Percentiles rank a stretch among this genome's conserved stretches.
phyloP scores from a whole-genome alignment of 2,329 filamentous ascomycete genomes.

The Ascochyta lentis region DNA sequence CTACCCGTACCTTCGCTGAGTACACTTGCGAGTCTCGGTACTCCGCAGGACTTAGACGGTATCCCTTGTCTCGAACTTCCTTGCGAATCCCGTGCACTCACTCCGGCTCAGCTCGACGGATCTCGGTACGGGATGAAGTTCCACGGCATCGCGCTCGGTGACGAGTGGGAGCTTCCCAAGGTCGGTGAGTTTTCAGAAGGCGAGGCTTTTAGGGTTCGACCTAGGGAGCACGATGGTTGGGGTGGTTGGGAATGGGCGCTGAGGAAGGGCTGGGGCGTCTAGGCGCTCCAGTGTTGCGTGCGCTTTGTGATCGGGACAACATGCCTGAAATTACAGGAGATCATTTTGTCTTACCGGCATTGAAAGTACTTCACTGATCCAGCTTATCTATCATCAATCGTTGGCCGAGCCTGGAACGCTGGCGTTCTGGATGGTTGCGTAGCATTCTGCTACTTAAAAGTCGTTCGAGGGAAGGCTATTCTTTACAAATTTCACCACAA shows the following conservation, averaged over 20 bases:
- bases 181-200: neutral
- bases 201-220: conserved; percentile 22
- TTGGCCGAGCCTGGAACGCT: neutral
- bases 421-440: neutral
- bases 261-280: conserved; percentile 9
- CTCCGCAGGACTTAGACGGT: neutral
- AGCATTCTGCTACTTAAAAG: no score
- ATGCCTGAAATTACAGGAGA: neutral
- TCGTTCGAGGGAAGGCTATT: neutral
- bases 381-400: neutral
- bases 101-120: conserved; percentile 24
- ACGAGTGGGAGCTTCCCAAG: conserved; percentile 22
- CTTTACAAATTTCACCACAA: neutral
- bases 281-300: neutral
- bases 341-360: no score
- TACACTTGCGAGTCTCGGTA: conserved; percentile 11
- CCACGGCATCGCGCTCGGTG: conserved; percentile 20
- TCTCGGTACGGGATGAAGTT: conserved; percentile 27
- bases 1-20: conserved; percentile 15
- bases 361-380: no score
- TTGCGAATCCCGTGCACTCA: conserved; percentile 24
- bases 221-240: conserved; percentile 27
- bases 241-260: conserved; percentile 31
- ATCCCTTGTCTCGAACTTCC: conserved; percentile 1
- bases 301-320: neutral